Evolutionary conservation across 108 stramenopile species (phyloP).

Genomic region (Cyclotella cryptica): DNA sequence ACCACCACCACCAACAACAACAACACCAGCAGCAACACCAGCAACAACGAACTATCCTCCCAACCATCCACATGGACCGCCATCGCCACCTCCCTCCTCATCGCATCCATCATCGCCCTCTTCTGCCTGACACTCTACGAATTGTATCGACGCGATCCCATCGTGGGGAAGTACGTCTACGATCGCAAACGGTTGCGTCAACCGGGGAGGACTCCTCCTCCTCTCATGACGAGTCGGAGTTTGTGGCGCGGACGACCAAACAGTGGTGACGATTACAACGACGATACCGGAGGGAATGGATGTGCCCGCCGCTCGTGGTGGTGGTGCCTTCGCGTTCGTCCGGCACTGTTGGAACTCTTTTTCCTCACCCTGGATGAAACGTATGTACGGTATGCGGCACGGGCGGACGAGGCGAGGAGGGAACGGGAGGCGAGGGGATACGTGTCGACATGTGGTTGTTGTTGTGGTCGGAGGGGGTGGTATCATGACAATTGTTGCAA

Average conservation of each 20-base stretch:
- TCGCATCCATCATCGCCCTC: slow-evolving; percentile 19
- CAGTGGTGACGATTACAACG: no score
- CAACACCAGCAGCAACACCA: no score
- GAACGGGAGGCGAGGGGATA: slow-evolving; percentile 22
- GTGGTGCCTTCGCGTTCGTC: not conserved
- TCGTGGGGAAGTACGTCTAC: slow-evolving; percentile 48
- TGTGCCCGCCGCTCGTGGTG: not conserved
- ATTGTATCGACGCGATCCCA: slow-evolving; percentile 43
- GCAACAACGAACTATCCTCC: not conserved
- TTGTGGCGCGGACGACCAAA: slow-evolving; percentile 48
- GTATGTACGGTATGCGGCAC: slow-evolving; percentile 31
- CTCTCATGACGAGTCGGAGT: slow-evolving; percentile 53
- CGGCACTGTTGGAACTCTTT: slow-evolving; percentile 32
- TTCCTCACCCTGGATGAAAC: slow-evolving; percentile 28
- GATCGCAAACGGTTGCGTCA: slow-evolving; percentile 51
- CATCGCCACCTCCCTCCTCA: slow-evolving; percentile 17
- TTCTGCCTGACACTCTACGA: slow-evolving; percentile 28
- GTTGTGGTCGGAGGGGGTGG: slow-evolving; percentile 27
- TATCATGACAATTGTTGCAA: slow-evolving; percentile 36
- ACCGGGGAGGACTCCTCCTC: slow-evolving; percentile 48
- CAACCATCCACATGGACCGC: slow-evolving; percentile 28
- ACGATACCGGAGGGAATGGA: not conserved
- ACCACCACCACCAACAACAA: no score
- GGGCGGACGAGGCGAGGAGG: slow-evolving; percentile 35
- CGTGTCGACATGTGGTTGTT: slow-evolving; percentile 12